Percentiles rank a stretch among this genome's conserved stretches.
phyloP scores from a whole-genome alignment of 805 yeast genomes.

The Lipomyces japonicus region DNA sequence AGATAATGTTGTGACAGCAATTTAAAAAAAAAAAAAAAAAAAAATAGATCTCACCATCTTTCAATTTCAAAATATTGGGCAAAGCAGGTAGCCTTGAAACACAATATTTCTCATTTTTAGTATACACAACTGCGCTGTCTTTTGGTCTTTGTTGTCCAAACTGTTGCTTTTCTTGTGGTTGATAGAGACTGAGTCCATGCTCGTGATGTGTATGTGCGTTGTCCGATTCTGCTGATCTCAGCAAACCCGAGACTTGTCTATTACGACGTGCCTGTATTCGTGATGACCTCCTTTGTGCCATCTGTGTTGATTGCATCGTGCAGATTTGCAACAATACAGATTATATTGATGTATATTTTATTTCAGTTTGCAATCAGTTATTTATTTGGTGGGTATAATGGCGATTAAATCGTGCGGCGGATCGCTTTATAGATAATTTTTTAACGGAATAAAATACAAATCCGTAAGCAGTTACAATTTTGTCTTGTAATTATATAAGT shows the following conservation, averaged over 20 bases:
- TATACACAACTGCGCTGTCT: conserved; percentile 46
- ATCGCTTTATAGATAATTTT: no score
- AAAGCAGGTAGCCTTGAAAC: conserved; percentile 54
- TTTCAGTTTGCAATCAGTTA: no score
- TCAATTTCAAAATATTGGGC: conserved; percentile 44
- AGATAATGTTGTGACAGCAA: no score
- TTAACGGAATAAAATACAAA: no score
- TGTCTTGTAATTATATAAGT: no score
- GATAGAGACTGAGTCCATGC: neutral
- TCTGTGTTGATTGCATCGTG: neutral
- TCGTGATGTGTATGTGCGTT: neutral
- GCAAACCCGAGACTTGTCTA: conserved; percentile 18
- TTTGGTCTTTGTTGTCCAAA: neutral
- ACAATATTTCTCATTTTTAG: conserved; percentile 55
- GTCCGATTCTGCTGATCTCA: conserved; percentile 12
- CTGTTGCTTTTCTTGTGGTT: neutral
- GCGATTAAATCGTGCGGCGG: no score
- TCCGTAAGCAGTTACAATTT: no score
- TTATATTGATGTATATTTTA: no score
- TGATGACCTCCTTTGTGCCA: conserved; percentile 18
- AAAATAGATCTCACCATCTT: neutral
- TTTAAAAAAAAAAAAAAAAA: neutral
- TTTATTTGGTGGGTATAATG: no score
- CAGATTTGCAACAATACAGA: no score
- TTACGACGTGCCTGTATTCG: conserved; percentile 20